These are phyloP conservation scores for Ogataea methylovora DNA, from an alignment of 805 yeast genomes.

Conservation along the genomic window DNA sequence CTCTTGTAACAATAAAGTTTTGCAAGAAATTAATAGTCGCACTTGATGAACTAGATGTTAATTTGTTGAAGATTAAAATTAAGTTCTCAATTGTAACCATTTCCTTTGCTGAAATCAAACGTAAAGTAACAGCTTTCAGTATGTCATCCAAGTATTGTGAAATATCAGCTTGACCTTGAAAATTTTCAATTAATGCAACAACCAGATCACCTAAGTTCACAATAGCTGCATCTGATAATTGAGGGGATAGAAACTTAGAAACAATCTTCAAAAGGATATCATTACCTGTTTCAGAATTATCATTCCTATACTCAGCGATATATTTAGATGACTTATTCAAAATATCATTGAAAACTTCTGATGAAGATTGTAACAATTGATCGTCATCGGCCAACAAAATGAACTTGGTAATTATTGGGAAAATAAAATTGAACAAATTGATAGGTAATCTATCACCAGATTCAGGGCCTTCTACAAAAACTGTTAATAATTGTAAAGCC, in stretches of 20 bases:
- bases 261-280: constrained; percentile 55
- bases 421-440: constrained; percentile 32
- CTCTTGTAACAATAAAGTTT: constrained; percentile 23
- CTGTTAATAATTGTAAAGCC: constrained; percentile 47
- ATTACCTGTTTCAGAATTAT: constrained; percentile 37
- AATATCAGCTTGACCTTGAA: constrained; percentile 27
- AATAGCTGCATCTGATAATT: constrained; percentile 73
- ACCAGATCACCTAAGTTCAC: constrained; percentile 58
- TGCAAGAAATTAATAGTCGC: constrained; percentile 59
- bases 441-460: constrained; percentile 11
- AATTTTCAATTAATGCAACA: constrained; percentile 21
- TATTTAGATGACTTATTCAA: constrained; percentile 33
- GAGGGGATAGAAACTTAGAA: constrained; percentile 63
- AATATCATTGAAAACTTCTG: constrained; percentile 63
- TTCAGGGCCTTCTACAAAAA: constrained; percentile 39
- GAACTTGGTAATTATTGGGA: constrained; percentile 35
- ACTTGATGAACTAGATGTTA: constrained; percentile 54
- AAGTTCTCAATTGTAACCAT: constrained; percentile 72
- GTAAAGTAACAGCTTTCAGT: constrained; percentile 62
- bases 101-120: constrained; percentile 61
- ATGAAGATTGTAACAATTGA: constrained; percentile 68
- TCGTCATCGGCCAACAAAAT: constrained; percentile 54
- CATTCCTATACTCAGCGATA: constrained; percentile 25
- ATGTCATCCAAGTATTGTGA: constrained; percentile 44
- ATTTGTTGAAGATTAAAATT: constrained; percentile 64